Conservation (phyloP, 139 green algal species). For the Haematococcus sp. region DNA sequence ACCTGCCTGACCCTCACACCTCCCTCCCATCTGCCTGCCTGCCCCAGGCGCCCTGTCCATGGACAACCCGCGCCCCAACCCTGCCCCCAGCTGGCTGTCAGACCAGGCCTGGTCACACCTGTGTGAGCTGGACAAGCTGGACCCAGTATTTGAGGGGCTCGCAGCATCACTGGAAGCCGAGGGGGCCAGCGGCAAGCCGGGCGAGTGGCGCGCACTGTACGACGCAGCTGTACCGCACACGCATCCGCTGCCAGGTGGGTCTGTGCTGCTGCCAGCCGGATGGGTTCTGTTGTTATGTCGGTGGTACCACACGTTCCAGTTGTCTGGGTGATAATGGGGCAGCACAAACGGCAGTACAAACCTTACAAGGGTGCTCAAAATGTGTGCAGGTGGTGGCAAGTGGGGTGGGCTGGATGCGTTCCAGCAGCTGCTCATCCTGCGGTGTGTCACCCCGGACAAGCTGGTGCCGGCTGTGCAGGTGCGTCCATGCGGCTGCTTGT, state of each 20-base stretch:
- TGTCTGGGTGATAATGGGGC: no score
- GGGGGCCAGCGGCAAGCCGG: neutral
- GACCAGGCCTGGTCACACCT: conserved; percentile 40
- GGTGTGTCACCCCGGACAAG: conserved; percentile 62
- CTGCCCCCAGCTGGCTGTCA: conserved; percentile 49
- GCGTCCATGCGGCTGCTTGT: neutral
- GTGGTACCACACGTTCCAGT: no score
- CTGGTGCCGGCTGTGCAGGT: conserved; percentile 36
- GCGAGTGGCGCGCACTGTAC: conserved; percentile 42
- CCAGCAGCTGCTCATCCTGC: conserved; percentile 61
- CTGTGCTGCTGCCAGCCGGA: no score
- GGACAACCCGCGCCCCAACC: conserved; percentile 51
- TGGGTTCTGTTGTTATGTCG: no score
- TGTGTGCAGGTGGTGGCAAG: conserved; percentile 29
- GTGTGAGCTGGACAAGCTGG: conserved; percentile 30
- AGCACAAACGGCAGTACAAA: no score
- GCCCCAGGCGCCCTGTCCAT: conserved; percentile 34
- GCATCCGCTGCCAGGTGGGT: conserved; percentile 47
- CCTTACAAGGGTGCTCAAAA: no score
- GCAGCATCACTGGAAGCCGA: neutral
- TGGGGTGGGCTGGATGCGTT: conserved; percentile 45
- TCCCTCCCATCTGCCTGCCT: no score
- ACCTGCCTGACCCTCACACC: no score
- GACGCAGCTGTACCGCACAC: conserved; percentile 42
- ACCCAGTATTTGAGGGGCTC: conserved; percentile 10